phyloP scores from a whole-genome alignment of 1,284 basidiomycete genomes.

The Ustilago crameri region DNA sequence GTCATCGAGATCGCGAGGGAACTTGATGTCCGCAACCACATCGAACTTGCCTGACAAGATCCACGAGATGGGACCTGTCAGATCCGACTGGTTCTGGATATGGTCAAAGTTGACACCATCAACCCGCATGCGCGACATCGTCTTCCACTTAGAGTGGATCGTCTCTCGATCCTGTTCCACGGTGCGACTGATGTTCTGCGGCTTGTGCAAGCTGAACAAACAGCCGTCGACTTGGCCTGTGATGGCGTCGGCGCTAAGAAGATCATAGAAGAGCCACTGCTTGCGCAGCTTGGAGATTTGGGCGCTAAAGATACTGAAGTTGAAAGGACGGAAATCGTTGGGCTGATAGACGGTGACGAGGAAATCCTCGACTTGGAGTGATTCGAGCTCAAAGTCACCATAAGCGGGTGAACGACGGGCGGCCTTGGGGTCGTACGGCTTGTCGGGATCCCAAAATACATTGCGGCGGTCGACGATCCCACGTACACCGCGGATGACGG shows the following conservation, averaged over 20 bases:
- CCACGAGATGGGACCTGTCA: conserved; percentile 89
- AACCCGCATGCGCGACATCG: conserved; percentile 94
- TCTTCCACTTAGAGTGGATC: conserved; percentile 77
- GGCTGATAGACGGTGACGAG: conserved; percentile 96
- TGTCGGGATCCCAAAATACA: conserved; percentile 85
- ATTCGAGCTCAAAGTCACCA: conserved; percentile 93
- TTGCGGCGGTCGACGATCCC: conserved; percentile 92
- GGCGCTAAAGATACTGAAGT: conserved; percentile 94
- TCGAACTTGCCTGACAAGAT: conserved; percentile 96
- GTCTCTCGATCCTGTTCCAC: conserved; percentile 74
- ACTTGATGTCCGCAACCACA: conserved; percentile 94
- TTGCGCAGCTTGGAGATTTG: conserved; percentile 85
- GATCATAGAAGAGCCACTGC: conserved; percentile 93
- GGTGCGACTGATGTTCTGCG: conserved; percentile 92
- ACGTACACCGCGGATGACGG: conserved; percentile 90
- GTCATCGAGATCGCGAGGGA: conserved; percentile 83
- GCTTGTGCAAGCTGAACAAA: conserved; percentile 93
- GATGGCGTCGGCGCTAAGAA: conserved; percentile 83
- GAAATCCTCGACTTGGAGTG: conserved; percentile 88
- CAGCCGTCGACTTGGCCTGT: conserved; percentile 99
- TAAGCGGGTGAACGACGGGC: conserved; percentile 80
- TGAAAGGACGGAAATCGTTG: conserved; percentile 84
- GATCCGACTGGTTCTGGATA: conserved; percentile 82
- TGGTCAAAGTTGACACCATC: conserved; percentile 98
- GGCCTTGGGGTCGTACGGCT: conserved; percentile 78